Base-by-base conservation (phyloP, 2,329 filamentous ascomycete species). In the Hypoxylon sp. region DNA sequence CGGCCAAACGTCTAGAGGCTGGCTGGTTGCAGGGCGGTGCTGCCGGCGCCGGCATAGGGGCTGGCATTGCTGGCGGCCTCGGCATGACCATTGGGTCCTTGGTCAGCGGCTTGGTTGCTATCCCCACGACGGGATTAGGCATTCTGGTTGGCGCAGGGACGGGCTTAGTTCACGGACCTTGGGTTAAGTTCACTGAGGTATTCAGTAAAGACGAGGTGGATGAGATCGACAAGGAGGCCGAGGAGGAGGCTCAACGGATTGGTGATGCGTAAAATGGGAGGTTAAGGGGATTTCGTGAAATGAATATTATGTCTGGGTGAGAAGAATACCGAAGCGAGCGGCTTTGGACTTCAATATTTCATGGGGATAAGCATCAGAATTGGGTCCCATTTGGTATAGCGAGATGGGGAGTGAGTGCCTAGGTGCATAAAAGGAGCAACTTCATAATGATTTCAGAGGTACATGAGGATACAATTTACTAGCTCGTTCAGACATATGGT, bases 1-100 rank as follows among this genome's bases (percentile, higher is more conserved):
- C 64, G 21, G 75, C 76, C 4, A 71, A 73, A 37, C 68, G 76
- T 5, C 72, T 78, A 59, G 74, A 78, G 71, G 69, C 67, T 5
- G 76, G 76, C 16, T 76, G 75, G 70, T 45, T 77, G 69, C 75
- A 78, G 63, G 76, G 75, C 29, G 76, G 76, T 0, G 75, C 72
- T 1, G 71, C 74, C 9, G 76, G 76, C 3, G 76, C 73, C 1
- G 76, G 76, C 2, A 76, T 78, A 63, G 76, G 76, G 12, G 74
- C 73, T n/a, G 76, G 75, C 8, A 67, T 78, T 19, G 75, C 76
- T 0, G 66, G 73, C n/a, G 75, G 76, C 1, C 54, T 78, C 21
- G 76, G 76, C 27, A 63, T 72, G 32, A 71, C 75, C 2, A 71
- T 77, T 30, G 75, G 76, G 8, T 67, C 74, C 30, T 53, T 78